Conservation (phyloP, 257 asterid species). For the Scutellaria minor region DNA sequence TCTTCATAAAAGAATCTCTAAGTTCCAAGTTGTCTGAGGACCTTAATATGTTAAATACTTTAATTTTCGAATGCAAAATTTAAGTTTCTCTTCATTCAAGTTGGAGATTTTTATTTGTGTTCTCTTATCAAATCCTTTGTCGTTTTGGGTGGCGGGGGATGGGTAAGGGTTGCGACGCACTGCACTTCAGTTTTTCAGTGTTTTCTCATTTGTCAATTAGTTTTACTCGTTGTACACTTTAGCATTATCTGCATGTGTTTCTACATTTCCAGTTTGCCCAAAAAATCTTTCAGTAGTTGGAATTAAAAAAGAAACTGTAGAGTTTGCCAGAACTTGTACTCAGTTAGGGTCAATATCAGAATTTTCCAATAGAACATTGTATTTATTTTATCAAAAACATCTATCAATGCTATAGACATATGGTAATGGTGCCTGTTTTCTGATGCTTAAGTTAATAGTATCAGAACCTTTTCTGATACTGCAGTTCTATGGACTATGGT, state of each 20-base stretch:
- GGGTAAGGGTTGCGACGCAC: not conserved
- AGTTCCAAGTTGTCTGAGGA: constrained; percentile 1
- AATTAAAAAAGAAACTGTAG: not conserved
- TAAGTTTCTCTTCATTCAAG: not conserved
- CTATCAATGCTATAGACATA: no score
- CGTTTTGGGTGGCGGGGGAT: not conserved
- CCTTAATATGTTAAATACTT: not conserved
- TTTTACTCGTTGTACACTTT: not conserved
- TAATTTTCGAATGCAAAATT: not conserved
- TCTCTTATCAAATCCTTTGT: not conserved
- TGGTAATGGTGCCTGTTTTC: no score
- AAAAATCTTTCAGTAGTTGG: constrained; percentile 1
- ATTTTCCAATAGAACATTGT: no score
- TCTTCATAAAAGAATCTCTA: not conserved
- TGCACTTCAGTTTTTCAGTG: not conserved
- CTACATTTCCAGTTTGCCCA: not conserved
- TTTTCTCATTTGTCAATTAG: not conserved
- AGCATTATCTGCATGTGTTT: not conserved
- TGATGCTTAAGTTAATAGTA: no score
- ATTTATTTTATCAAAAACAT: no score
- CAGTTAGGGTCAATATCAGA: constrained; percentile 1
- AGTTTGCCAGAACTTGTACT: constrained; percentile 14
- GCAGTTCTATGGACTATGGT: no score
- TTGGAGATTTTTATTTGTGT: not conserved
- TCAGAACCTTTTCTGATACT: no score